phyloP scores from a whole-genome alignment of 495 filamentous ascomycete genomes.

The Parachaetomium inaequale region DNA sequence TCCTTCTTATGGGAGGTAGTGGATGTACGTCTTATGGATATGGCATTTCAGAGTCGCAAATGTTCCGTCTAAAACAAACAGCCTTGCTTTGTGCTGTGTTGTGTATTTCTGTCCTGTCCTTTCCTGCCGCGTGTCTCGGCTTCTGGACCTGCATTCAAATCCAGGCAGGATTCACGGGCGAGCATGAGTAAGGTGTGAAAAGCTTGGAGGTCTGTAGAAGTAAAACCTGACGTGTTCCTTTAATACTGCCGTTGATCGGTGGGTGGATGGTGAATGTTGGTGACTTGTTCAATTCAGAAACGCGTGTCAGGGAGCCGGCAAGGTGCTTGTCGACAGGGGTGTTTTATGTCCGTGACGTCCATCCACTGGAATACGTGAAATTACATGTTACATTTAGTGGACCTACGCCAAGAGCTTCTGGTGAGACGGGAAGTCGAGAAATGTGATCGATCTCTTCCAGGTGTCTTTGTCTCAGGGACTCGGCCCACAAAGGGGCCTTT shows the following conservation, averaged over 20 bases:
- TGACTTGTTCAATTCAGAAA: neutral
- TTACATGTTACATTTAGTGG: neutral
- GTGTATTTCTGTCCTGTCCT: neutral
- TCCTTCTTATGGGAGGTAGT: neutral
- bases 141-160: neutral
- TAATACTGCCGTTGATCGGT: neutral
- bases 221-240: neutral
- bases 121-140: constrained; percentile 13
- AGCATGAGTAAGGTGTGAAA: neutral
- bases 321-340: no score
- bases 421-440: neutral
- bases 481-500: neutral
- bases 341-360: no score
- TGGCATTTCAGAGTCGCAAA: neutral
- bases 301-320: no score
- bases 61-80: neutral
- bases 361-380: no score
- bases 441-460: no score
- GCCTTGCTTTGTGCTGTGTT: neutral
- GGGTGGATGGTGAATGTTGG: neutral
- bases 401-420: neutral
- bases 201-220: neutral
- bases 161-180: neutral
- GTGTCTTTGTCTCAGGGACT: neutral
- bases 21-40: neutral